Evolutionary conservation across 805 yeast species (phyloP), one percentile per base, ranked within the genome.

Genomic region (Debaryomyces maramus): DNA sequence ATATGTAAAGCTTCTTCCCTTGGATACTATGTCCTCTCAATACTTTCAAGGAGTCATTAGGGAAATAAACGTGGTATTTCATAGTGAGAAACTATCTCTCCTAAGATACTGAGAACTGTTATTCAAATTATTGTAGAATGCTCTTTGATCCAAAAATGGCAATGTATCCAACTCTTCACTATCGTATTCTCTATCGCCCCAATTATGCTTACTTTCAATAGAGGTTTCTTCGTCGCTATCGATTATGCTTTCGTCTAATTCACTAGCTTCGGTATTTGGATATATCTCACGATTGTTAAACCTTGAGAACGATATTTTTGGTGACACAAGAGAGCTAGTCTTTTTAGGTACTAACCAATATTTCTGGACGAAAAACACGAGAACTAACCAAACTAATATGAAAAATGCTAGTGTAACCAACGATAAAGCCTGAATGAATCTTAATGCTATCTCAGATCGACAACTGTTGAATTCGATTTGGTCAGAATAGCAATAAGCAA

Each of bases 101-200:
- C 75, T 46, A 18, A 69, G 48, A 42, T 65, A 67, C 47, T 66
- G 74, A 2, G 72, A 65, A 47, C 73, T 68, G 46, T 63, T 68
- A 52, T 70, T 69, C 36, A 67, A 53, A 39, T 58, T 51, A 32
- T 41, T 40, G 34, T 55, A 56, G 34, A 56, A 53, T 3, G 35
- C 32, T 16, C 22, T 30, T 13, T 37, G 48, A 22, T 43, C 42
- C 17, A 45, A 30, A 18, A 44, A 42, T 7, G 44, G 26, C 14
- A 46, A n/a, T 15, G 33, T 30, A 34, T 46, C 50, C 30, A 26
- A 23, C 13, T 29, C 35, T 35, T 41, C 50, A 16, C 41, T 36
- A 10, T 36, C 45, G 28, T 19, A 22, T 14, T 36, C 41, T 20
- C 19, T 15, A 23, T 32, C 34, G 20, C 16, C 19, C 13, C 9